These are phyloP conservation scores for Penicillium polonicum DNA, from an alignment of 2,329 filamentous ascomycete species.

Conservation along the genomic window DNA sequence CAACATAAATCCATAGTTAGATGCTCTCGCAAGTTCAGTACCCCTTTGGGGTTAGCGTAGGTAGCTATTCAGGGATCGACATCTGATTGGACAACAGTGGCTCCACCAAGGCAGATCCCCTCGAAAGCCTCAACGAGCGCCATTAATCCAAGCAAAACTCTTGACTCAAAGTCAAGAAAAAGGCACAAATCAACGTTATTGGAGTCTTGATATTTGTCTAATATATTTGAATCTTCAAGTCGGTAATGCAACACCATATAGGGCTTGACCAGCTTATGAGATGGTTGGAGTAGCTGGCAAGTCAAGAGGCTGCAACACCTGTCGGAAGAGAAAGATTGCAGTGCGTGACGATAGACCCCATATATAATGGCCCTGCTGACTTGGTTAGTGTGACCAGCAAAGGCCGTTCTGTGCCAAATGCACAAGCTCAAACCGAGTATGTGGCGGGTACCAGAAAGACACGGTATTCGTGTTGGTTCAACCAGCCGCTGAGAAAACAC, in stretches of 20 bases:
- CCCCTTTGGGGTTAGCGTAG: background rate
- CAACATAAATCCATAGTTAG: background rate
- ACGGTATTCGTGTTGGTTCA: slow-evolving; percentile 30
- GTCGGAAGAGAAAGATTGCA: slow-evolving; percentile 10
- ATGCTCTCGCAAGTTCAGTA: slow-evolving; percentile 4
- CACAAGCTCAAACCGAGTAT: slow-evolving; percentile 30
- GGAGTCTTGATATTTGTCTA: background rate
- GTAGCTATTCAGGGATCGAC: background rate
- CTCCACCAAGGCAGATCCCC: background rate
- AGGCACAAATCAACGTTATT: no score
- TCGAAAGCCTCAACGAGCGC: background rate
- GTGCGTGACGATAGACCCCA: background rate
- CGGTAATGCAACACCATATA: background rate
- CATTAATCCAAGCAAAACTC: background rate
- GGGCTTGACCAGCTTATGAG: background rate
- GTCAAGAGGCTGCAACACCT: slow-evolving; percentile 15
- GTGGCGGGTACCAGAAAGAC: slow-evolving; percentile 31
- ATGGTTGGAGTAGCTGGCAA: slow-evolving; percentile 14
- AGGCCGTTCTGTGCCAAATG: slow-evolving; percentile 32
- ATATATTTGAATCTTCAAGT: background rate
- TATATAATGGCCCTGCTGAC: background rate
- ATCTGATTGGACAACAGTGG: background rate
- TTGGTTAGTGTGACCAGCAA: slow-evolving; percentile 31
- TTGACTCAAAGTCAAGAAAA: background rate
- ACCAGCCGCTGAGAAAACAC: slow-evolving; percentile 16